Evolutionary conservation across 768 basidiomycete genomes (phyloP).

Genomic region (Kwoniella dendrophila): DNA sequence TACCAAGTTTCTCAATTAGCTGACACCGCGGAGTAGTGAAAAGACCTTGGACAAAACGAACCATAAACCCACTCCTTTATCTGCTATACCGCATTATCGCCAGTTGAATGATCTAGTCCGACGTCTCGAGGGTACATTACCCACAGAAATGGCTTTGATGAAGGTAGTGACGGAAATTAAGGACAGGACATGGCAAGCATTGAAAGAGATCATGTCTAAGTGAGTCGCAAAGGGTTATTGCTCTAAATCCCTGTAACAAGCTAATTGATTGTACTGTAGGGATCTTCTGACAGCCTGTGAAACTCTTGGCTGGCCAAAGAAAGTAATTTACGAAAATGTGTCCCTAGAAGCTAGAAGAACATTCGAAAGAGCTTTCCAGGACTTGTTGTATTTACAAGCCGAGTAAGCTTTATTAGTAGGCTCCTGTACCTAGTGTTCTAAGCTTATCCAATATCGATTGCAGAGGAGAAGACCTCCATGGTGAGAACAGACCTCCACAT

Average conservation of each 20-base stretch:
- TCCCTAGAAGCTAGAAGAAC: constrained; percentile 61
- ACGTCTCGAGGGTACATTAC: constrained; percentile 55
- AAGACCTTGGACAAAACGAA: constrained; percentile 60
- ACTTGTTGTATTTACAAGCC: constrained; percentile 73
- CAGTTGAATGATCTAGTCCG: constrained; percentile 66
- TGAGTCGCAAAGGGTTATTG: too few species aligned
- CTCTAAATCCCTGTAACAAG: too few species aligned
- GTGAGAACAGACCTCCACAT: constrained; percentile 54
- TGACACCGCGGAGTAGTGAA: constrained; percentile 61
- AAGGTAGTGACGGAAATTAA: constrained; percentile 66
- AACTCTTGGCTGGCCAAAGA: constrained; percentile 79
- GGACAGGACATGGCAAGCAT: constrained; percentile 73
- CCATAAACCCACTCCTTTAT: constrained; percentile 56
- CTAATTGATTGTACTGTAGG: constrained; percentile 57
- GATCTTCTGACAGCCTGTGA: constrained; percentile 69
- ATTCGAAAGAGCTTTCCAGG: constrained; percentile 78
- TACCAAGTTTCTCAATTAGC: not conserved
- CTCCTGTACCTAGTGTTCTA: not conserved
- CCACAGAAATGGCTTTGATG: constrained; percentile 66
- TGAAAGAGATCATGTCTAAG: constrained; percentile 69
- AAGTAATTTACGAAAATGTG: constrained; percentile 67
- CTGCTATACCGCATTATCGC: constrained; percentile 63
- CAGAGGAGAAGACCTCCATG: constrained; percentile 51
- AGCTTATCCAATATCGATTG: too few species aligned
- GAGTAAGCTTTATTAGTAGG: constrained; percentile 64